These are phyloP conservation scores for Penicillium canescens DNA, from an alignment of 495 filamentous ascomycete genomes.

Conservation along the genomic window DNA sequence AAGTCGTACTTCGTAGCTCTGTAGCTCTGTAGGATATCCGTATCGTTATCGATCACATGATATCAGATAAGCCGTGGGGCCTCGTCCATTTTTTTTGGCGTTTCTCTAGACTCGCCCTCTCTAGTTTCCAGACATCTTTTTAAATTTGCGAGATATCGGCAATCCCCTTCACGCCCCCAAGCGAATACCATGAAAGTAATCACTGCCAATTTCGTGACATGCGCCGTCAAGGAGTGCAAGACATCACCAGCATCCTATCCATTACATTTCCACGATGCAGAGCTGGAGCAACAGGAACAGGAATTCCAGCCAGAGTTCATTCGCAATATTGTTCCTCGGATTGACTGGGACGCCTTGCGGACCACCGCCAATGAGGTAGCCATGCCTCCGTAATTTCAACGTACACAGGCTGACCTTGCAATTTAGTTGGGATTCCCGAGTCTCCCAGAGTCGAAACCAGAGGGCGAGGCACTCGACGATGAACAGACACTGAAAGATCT, in stretches of 20 bases:
- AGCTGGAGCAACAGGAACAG: constrained; percentile 78
- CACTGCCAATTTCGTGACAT: constrained; percentile 95
- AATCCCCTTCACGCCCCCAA: no score
- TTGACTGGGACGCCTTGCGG: constrained; percentile 83
- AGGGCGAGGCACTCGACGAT: constrained; percentile 57
- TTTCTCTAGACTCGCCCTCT: background rate
- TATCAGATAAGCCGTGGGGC: constrained; percentile 15
- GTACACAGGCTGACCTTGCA: background rate
- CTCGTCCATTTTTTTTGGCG: constrained; percentile 7
- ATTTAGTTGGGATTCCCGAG: constrained; percentile 77
- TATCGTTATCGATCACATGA: constrained; percentile 20
- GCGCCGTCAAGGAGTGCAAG: constrained; percentile 93
- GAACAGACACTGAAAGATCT: constrained; percentile 72
- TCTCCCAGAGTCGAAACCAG: constrained; percentile 64
- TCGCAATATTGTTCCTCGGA: constrained; percentile 75
- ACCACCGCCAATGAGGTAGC: constrained; percentile 77
- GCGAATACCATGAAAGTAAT: constrained; percentile 73
- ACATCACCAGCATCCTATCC: constrained; percentile 74
- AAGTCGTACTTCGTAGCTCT: background rate
- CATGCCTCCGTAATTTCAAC: background rate
- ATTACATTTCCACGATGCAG: constrained; percentile 86
- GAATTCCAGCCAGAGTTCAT: constrained; percentile 79
- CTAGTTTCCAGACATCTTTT: no score
- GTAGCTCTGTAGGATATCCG: background rate
- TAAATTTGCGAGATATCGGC: no score